A percentile compares a stretch with the other conserved stretches of the same genome.
Evolutionary conservation across 202 grass and related monocot genomes (phyloP).

Genomic region (Cymbopogon flexuosus): DNA sequence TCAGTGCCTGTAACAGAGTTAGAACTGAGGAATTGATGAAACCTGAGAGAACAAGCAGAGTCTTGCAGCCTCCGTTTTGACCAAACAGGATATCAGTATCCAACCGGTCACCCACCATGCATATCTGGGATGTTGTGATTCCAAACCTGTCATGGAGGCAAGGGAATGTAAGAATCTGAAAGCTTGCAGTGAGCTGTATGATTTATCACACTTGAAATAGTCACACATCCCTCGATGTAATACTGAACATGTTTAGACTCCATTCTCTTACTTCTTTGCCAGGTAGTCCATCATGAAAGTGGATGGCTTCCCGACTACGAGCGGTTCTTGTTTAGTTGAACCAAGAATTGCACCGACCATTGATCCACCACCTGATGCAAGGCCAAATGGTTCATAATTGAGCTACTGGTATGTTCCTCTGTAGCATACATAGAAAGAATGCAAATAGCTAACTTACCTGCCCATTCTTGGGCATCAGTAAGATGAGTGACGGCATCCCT

Average conservation of each 20-base stretch:
- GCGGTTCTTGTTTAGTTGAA: constrained; percentile 79
- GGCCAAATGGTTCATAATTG: constrained; percentile 5
- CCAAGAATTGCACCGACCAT: constrained; percentile 84
- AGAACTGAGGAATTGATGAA: constrained; percentile 28
- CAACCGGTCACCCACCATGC: constrained; percentile 94
- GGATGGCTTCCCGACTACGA: constrained; percentile 88
- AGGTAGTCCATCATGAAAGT: constrained; percentile 99
- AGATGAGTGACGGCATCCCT: constrained; percentile 94
- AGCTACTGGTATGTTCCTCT: background rate
- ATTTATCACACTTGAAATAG: background rate
- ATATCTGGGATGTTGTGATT: constrained; percentile 94
- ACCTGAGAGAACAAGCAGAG: constrained; percentile 97
- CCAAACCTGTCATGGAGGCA: constrained; percentile 50
- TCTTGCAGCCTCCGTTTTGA: constrained; percentile 97
- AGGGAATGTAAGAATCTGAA: constrained; percentile 14
- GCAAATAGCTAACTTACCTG: constrained; percentile 48
- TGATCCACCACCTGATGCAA: constrained; percentile 74
- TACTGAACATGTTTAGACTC: background rate
- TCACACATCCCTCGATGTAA: background rate
- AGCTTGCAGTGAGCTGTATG: background rate
- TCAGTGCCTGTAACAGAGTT: background rate
- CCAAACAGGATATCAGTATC: constrained; percentile 95
- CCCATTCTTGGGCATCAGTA: constrained; percentile 98
- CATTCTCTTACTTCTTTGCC: constrained; percentile 73
- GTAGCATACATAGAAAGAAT: background rate